phyloP scores from a whole-genome alignment of 306 rosid genomes.

The Abrus precatorius region DNA sequence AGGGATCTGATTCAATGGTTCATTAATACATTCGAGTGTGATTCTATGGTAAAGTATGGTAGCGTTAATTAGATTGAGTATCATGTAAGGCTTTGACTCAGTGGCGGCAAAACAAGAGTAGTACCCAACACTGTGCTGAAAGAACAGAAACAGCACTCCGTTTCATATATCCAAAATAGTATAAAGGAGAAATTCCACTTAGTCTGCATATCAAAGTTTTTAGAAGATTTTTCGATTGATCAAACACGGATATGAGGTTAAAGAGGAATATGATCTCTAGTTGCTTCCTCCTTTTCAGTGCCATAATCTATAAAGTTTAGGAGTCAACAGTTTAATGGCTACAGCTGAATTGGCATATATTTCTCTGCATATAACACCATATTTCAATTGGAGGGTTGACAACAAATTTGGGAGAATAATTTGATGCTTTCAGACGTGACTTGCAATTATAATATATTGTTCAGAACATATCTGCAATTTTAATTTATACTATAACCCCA shows the following conservation, averaged over 20 bases:
- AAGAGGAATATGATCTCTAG: constrained; percentile 2
- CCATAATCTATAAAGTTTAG: not conserved
- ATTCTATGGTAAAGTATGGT: not conserved
- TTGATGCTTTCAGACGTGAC: constrained; percentile 20
- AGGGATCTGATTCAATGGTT: constrained; percentile 19
- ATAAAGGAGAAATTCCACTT: constrained; percentile 29
- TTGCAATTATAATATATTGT: constrained; percentile 6
- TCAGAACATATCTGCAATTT: constrained; percentile 33
- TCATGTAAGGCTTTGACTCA: constrained; percentile 42
- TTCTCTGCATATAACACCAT: constrained; percentile 35
- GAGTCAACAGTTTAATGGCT: constrained; percentile 36
- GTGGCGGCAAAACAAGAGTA: constrained; percentile 18
- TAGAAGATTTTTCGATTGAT: not conserved
- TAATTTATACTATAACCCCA: not conserved
- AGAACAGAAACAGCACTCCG: not conserved
- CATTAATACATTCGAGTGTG: not conserved
- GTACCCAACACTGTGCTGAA: constrained; percentile 15
- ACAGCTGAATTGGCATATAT: constrained; percentile 48
- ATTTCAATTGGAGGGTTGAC: constrained; percentile 47
- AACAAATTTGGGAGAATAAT: constrained; percentile 35
- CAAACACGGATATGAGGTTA: not conserved
- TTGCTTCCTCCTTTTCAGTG: constrained; percentile 17
- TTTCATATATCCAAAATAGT: constrained; percentile 45
- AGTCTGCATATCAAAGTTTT: not conserved
- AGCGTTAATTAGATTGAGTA: constrained; percentile 31